phyloP scores from a whole-genome alignment of 2,329 filamentous ascomycete genomes.

The Fusarium sp. region DNA sequence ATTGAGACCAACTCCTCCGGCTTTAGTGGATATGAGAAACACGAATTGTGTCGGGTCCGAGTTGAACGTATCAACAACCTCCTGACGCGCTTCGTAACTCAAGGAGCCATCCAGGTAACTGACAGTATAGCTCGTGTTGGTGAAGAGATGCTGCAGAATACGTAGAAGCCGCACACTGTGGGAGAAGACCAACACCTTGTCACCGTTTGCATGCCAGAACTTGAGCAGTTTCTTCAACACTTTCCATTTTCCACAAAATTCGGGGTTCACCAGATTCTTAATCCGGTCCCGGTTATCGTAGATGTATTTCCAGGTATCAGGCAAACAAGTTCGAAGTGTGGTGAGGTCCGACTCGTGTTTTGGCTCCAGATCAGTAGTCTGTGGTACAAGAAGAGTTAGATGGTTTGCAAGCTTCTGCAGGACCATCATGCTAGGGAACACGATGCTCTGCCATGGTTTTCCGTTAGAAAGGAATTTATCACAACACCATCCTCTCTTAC shows the following conservation, averaged over 20 bases:
- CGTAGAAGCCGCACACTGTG: constrained; percentile 87
- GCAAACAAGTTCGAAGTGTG: constrained; percentile 78
- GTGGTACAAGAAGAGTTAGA: constrained; percentile 85
- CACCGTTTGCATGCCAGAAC: constrained; percentile 89
- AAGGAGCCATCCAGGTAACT: constrained; percentile 91
- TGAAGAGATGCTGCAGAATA: constrained; percentile 87
- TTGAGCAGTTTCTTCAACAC: constrained; percentile 85
- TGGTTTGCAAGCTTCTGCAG: constrained; percentile 94
- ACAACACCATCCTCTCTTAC: constrained; percentile 83
- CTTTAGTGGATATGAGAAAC: constrained; percentile 93
- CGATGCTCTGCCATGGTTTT: constrained; percentile 76
- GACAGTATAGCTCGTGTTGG: constrained; percentile 88
- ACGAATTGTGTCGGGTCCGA: constrained; percentile 88
- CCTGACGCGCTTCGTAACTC: constrained; percentile 83
- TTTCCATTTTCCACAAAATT: constrained; percentile 98
- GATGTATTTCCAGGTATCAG: constrained; percentile 77
- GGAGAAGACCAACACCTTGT: constrained; percentile 96
- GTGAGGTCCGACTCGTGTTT: constrained; percentile 83
- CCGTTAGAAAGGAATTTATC: constrained; percentile 68
- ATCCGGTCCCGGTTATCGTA: constrained; percentile 83
- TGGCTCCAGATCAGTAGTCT: constrained; percentile 69
- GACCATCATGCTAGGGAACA: constrained; percentile 86
- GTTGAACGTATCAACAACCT: constrained; percentile 91
- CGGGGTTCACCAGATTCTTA: constrained; percentile 82
- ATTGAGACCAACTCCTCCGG: constrained; percentile 93